Percentiles rank a stretch among this genome's conserved stretches.
Conservation (phyloP, 257 asterid genomes). For the Cinchona pubescens region DNA sequence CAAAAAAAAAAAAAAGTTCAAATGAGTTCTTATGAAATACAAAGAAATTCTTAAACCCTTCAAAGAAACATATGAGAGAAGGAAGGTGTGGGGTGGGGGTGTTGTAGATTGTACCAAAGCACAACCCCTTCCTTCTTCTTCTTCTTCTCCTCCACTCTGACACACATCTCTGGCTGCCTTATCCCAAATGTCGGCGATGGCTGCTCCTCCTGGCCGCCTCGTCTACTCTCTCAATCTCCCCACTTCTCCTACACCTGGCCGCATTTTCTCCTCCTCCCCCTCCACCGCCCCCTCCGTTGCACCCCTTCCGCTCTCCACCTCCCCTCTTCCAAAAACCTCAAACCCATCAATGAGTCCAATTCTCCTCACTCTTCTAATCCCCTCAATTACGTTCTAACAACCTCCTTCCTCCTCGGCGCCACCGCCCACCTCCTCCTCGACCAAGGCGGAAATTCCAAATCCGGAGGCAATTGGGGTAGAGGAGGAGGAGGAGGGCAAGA, state of each 20-base stretch:
- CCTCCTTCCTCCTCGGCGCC: constrained; percentile 53
- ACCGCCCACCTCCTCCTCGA: constrained; percentile 46
- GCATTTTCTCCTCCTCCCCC: constrained; percentile 19
- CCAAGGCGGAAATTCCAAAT: constrained; percentile 30
- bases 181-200: constrained; percentile 52
- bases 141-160: no score
- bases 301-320: constrained; percentile 19
- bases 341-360: constrained; percentile 27
- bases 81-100: no score
- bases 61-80: no score
- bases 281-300: constrained; percentile 11
- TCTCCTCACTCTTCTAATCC: constrained; percentile 30
- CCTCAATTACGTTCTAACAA: constrained; percentile 17
- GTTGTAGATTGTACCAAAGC: no score
- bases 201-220: constrained; percentile 41
- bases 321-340: constrained; percentile 49
- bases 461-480: constrained; percentile 44
- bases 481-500: constrained; percentile 52
- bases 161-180: constrained; percentile 13
- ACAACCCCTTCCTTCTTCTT: no score
- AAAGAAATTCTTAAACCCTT: no score
- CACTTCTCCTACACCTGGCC: constrained; percentile 31
- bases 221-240: constrained; percentile 42
- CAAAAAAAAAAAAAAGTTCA: no score
- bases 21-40: no score